Conservation (phyloP, 2,329 filamentous ascomycete species). For the Phyllosticta capitalensis region DNA sequence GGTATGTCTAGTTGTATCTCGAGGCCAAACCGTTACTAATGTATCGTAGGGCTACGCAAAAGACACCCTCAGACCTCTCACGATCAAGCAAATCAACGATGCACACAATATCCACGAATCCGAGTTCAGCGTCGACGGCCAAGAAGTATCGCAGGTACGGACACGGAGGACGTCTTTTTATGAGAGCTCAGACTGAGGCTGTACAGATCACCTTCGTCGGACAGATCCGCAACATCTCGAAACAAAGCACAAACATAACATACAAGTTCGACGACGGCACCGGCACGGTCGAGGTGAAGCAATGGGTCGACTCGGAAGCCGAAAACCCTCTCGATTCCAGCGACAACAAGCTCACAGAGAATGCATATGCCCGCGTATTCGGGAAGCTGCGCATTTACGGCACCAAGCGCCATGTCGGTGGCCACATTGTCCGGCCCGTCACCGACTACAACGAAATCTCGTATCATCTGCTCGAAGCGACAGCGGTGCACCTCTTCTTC, state of each 20-base stretch:
- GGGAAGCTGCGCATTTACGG: conserved; percentile 77
- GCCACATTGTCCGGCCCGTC: conserved; percentile 71
- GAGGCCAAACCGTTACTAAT: neutral
- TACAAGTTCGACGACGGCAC: conserved; percentile 95
- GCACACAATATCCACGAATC: conserved; percentile 64
- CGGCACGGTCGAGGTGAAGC: conserved; percentile 80
- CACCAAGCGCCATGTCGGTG: conserved; percentile 71
- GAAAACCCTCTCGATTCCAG: conserved; percentile 38
- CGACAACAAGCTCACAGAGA: conserved; percentile 51
- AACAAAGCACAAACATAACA: conserved; percentile 83
- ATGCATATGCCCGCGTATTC: conserved; percentile 76
- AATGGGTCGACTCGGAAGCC: conserved; percentile 62
- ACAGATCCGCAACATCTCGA: conserved; percentile 77
- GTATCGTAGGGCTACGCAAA: conserved; percentile 53
- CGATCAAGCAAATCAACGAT: conserved; percentile 87
- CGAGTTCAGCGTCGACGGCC: conserved; percentile 75
- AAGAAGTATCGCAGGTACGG: conserved; percentile 52
- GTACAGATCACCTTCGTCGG: conserved; percentile 78
- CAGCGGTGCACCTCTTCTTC: conserved; percentile 78
- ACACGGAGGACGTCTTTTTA: neutral
- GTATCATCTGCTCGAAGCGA: conserved; percentile 84
- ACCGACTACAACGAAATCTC: conserved; percentile 85
- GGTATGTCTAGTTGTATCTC: conserved; percentile 12
- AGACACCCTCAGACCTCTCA: conserved; percentile 85
- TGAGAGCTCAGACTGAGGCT: conserved; percentile 11